These are phyloP conservation scores for Glonium stellatum DNA, from an alignment of 495 filamentous ascomycete genomes.

Conservation along the genomic window DNA sequence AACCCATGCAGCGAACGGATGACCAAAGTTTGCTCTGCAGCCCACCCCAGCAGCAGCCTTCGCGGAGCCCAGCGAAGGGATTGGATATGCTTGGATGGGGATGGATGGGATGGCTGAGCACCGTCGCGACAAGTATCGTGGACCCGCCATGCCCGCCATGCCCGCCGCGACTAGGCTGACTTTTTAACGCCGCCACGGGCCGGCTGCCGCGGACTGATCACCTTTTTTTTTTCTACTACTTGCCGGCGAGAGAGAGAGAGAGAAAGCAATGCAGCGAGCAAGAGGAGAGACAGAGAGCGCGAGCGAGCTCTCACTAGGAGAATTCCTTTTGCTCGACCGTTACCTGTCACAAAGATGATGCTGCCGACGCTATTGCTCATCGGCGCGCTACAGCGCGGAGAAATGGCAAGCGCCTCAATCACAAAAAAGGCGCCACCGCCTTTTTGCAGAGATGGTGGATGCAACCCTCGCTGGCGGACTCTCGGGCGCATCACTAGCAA, in stretches of 20 bases:
- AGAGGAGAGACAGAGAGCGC: no score
- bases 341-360: slow-evolving; percentile 19
- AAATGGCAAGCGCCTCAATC: background rate
- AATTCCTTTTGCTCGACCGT: slow-evolving; percentile 8
- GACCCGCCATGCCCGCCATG: background rate
- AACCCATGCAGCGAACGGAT: slow-evolving; percentile 28
- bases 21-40: slow-evolving; percentile 22
- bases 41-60: background rate
- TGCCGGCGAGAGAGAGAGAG: no score
- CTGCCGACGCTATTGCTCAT: background rate
- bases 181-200: slow-evolving; percentile 7
- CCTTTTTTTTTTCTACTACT: no score
- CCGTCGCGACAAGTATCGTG: slow-evolving; percentile 1
- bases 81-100: background rate
- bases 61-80: background rate
- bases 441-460: slow-evolving; percentile 5
- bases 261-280: no score
- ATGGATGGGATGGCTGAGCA: no score
- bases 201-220: background rate
- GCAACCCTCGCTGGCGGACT: slow-evolving; percentile 20
- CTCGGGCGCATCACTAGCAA: background rate
- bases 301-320: no score
- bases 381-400: background rate
- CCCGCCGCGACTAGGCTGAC: slow-evolving; percentile 7
- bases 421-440: slow-evolving; percentile 1